These are phyloP conservation scores for Dactylorhiza incarnata DNA, from an alignment of 106 monocot genomes.

Conservation along the genomic window DNA sequence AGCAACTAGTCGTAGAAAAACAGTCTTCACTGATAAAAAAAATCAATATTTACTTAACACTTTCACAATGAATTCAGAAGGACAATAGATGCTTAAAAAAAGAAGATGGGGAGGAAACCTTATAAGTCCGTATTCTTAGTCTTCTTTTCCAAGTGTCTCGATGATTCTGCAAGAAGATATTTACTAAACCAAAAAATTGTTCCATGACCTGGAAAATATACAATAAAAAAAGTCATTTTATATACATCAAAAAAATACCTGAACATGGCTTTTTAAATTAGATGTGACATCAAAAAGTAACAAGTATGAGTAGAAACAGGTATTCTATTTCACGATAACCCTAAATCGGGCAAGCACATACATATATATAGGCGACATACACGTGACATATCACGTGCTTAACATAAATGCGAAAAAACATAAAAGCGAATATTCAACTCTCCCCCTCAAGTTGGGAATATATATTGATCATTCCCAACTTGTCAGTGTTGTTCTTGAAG, in stretches of 20 bases:
- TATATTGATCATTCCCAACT: too few relatives aligned
- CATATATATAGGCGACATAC: too few relatives aligned
- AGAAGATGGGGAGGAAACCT: constrained; percentile 33
- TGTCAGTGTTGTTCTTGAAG: too few relatives aligned
- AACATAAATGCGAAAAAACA: too few relatives aligned
- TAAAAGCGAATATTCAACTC: too few relatives aligned
- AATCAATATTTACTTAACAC: neutral
- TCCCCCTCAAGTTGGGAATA: too few relatives aligned
- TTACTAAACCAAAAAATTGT: constrained; percentile 95
- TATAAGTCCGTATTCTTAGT: constrained; percentile 88
- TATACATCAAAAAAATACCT: neutral
- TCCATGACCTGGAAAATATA: constrained; percentile 87
- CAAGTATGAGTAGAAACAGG: too few relatives aligned
- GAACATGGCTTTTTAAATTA: neutral
- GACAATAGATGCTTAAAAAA: neutral
- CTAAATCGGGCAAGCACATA: too few relatives aligned
- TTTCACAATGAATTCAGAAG: neutral
- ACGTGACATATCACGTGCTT: too few relatives aligned
- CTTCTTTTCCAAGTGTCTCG: constrained; percentile 88
- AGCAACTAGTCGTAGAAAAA: neutral
- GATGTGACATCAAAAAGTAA: neutral
- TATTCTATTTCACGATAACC: too few relatives aligned
- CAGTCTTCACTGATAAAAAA: neutral
- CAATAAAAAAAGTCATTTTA: neutral
- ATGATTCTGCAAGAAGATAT: constrained; percentile 76